Percentiles rank a stretch among this genome's conserved stretches.
phyloP scores from a whole-genome alignment of 768 basidiomycete genomes.

The Kwoniella bestiolae region DNA sequence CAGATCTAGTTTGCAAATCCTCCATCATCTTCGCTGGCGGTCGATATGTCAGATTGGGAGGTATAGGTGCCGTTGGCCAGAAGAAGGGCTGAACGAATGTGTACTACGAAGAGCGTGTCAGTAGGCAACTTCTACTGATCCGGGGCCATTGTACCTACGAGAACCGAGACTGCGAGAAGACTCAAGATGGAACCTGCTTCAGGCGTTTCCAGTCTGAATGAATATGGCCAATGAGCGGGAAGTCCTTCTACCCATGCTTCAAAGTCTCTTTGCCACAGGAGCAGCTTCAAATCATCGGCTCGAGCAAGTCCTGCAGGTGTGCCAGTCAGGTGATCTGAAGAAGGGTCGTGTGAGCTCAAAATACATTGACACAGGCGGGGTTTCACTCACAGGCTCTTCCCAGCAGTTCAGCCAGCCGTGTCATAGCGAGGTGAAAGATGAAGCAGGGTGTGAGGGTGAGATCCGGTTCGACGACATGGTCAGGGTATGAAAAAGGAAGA shows the following conservation, averaged over 20 bases:
- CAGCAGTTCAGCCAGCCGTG: slow-evolving; percentile 11
- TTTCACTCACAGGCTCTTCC: slow-evolving; percentile 11
- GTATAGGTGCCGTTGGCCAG: slow-evolving; percentile 17
- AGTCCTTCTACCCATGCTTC: slow-evolving; percentile 8
- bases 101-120: background rate
- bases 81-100: slow-evolving; percentile 17
- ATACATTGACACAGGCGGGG: background rate
- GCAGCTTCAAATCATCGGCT: slow-evolving; percentile 5
- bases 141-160: background rate
- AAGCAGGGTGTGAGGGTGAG: slow-evolving; percentile 8
- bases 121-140: background rate
- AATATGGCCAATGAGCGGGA: slow-evolving; percentile 10
- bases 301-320: slow-evolving; percentile 11
- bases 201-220: slow-evolving; percentile 12
- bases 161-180: slow-evolving; percentile 7
- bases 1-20: slow-evolving; percentile 2
- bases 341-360: background rate
- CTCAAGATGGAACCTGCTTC: slow-evolving; percentile 12
- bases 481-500: slow-evolving; percentile 11
- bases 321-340: slow-evolving; percentile 4
- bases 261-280: slow-evolving; percentile 18
- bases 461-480: slow-evolving; percentile 8
- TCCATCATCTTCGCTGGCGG: slow-evolving; percentile 10
- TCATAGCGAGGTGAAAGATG: slow-evolving; percentile 14
- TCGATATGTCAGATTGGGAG: slow-evolving; percentile 12